Evolutionary conservation across 164 flowering plant genomes (phyloP), one percentile per base, ranked within the genome.

Genomic region (Dillenia turbinata): DNA sequence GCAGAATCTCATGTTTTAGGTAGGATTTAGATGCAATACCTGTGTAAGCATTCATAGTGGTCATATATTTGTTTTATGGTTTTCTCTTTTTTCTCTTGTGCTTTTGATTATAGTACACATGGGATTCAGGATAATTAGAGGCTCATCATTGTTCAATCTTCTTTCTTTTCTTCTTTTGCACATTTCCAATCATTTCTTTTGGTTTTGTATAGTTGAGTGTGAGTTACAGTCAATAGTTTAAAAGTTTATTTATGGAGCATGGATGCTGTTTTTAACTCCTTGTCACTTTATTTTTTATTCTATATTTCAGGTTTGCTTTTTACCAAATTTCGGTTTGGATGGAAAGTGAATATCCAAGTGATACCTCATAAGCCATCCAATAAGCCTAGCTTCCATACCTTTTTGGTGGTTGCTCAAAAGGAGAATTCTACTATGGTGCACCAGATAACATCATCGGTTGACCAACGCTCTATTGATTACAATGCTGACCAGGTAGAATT

Each of bases 1-100:
- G 96, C 89, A 14, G 97, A 93, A 69, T 84, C 92, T 72, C 97
- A 90, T 73, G 96, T 90, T 60, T 74, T 88, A 81, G 98, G 98
- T 92, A 83, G 69, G 71, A 52, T 59, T 54, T 56, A 26, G 46
- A 19, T 19, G 22, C 22, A 19, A 19, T 19, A 19, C 22, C 22
- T 19, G 22, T 19, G 22, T 19, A 19, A 19, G 22, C 22, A 19
- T 19, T 19, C 22, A 19, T 19, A 19, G 22, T 19, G 22, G 22
- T 10, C 50, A 11, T 57, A 12, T 26, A 26, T 62, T 52, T 55
- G 26, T 2, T 24, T 40, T 44, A 44, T 17, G 49, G 44, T 24
- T 19, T 61, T 19, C 22, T 49, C 61, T 59, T 10, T 49, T 52
- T 44, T 50, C 33, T 12, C 24, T 54, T 13, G 61, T 54, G 52